These are phyloP conservation scores for Fusarium circinatum DNA, from an alignment of 2,329 filamentous ascomycete genomes.

Conservation along the genomic window DNA sequence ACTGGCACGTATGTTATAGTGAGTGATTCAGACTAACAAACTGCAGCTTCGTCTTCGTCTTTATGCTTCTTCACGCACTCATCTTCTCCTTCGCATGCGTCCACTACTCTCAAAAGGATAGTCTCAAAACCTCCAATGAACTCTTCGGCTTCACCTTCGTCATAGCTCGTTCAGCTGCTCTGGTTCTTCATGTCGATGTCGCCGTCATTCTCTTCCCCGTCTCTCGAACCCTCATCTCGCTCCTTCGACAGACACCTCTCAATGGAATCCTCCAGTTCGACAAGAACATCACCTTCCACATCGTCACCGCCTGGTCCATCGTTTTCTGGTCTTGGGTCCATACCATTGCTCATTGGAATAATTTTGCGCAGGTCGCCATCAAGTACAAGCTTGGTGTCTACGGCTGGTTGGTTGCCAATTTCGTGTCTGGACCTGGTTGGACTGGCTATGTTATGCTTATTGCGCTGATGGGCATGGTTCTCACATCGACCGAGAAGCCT, in stretches of 20 bases:
- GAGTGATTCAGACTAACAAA: not conserved
- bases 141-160: slow-evolving; percentile 81
- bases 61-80: slow-evolving; percentile 77
- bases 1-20: not conserved
- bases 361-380: slow-evolving; percentile 79
- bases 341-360: slow-evolving; percentile 88
- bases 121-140: slow-evolving; percentile 70
- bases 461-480: slow-evolving; percentile 79
- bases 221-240: slow-evolving; percentile 84
- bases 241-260: slow-evolving; percentile 81
- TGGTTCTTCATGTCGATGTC: slow-evolving; percentile 84
- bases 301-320: slow-evolving; percentile 85
- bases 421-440: slow-evolving; percentile 84
- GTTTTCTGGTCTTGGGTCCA: slow-evolving; percentile 90
- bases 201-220: slow-evolving; percentile 83
- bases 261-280: slow-evolving; percentile 90
- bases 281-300: slow-evolving; percentile 91
- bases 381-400: slow-evolving; percentile 81
- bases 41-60: slow-evolving; percentile 75
- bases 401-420: slow-evolving; percentile 81
- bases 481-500: slow-evolving; percentile 81
- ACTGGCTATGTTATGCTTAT: slow-evolving; percentile 87
- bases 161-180: slow-evolving; percentile 78
- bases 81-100: slow-evolving; percentile 84
- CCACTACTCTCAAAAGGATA: slow-evolving; percentile 83